Percentiles rank a stretch among this genome's conserved stretches.
Conservation (phyloP, 129 eudicot genomes). For the Calendula officinalis region DNA sequence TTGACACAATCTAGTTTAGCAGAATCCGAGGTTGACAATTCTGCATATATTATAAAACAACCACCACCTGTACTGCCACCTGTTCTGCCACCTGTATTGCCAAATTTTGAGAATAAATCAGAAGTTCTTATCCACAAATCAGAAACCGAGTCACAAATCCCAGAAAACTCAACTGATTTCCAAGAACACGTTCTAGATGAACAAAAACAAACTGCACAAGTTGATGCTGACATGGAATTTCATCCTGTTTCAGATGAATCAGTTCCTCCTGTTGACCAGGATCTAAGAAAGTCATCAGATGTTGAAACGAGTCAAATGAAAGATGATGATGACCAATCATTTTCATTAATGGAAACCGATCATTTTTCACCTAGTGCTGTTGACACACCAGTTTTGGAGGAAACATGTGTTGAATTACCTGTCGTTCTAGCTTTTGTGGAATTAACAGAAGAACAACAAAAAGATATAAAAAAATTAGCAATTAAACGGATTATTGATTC, state of each 20-base stretch:
- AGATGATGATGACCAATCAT: slow-evolving; percentile 33
- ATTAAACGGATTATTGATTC: slow-evolving; percentile 63
- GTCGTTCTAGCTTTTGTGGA: slow-evolving; percentile 64
- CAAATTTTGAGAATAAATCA: slow-evolving; percentile 35
- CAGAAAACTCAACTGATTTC: slow-evolving; percentile 24
- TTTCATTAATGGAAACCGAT: slow-evolving; percentile 48
- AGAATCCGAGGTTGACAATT: slow-evolving; percentile 43
- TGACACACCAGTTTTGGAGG: slow-evolving; percentile 46
- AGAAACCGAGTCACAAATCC: slow-evolving; percentile 32
- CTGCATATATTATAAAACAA: slow-evolving; percentile 30
- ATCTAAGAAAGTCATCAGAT: slow-evolving; percentile 35
- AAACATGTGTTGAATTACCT: slow-evolving; percentile 57
- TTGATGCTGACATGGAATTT: slow-evolving; percentile 31
- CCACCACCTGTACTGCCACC: slow-evolving; percentile 29
- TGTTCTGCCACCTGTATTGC: slow-evolving; percentile 24
- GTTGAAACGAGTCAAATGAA: slow-evolving; percentile 2
- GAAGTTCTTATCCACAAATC: slow-evolving; percentile 34
- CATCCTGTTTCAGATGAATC: slow-evolving; percentile 35
- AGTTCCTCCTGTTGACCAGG: slow-evolving; percentile 31
- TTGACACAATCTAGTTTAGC: slow-evolving; percentile 30
- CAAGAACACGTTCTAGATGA: slow-evolving; percentile 44
- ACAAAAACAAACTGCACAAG: slow-evolving; percentile 39
- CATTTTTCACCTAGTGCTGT: slow-evolving; percentile 58
- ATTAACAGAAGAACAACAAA: slow-evolving; percentile 56
- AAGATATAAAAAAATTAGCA: slow-evolving; percentile 45